Conservation (phyloP, 805 yeast species). For the Candida montana region DNA sequence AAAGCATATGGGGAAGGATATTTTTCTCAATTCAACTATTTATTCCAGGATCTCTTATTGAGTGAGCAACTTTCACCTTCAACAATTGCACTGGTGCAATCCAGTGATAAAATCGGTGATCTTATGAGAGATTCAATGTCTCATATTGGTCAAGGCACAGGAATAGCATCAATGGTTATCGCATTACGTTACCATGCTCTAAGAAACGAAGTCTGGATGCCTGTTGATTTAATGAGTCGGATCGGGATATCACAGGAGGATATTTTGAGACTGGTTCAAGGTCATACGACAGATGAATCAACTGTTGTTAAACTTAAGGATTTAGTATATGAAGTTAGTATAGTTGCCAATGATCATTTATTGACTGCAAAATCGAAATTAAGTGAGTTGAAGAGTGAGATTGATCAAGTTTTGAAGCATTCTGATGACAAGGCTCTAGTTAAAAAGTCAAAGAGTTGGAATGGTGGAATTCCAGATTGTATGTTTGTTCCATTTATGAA, state of each 20-base stretch:
- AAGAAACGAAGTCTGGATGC: conserved; percentile 44
- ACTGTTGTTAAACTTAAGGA: conserved; percentile 39
- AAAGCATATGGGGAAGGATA: conserved; percentile 80
- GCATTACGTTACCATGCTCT: conserved; percentile 55
- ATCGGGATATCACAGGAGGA: conserved; percentile 59
- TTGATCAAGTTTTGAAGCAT: conserved; percentile 26
- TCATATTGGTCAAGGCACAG: conserved; percentile 78
- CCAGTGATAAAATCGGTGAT: conserved; percentile 38
- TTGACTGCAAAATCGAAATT: conserved; percentile 61
- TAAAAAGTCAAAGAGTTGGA: conserved; percentile 34
- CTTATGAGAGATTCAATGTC: conserved; percentile 59
- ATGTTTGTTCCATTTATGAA: conserved; percentile 63
- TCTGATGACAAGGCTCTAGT: conserved; percentile 23
- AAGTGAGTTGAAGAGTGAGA: conserved; percentile 31
- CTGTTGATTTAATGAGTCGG: conserved; percentile 52
- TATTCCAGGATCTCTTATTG: conserved; percentile 54
- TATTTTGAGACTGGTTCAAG: conserved; percentile 41
- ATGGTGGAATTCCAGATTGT: conserved; percentile 51
- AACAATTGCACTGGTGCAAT: conserved; percentile 42
- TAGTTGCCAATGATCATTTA: conserved; percentile 75
- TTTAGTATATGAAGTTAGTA: conserved; percentile 64
- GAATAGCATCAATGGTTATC: conserved; percentile 58
- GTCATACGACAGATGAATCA: conserved; percentile 13
- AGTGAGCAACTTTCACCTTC: conserved; percentile 56
- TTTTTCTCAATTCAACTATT: conserved; percentile 65